A percentile compares a stretch with the other conserved stretches of the same genome.
These are phyloP conservation scores for Podaxis sp. DNA, from an alignment of 768 basidiomycete species.

Conservation along the genomic window DNA sequence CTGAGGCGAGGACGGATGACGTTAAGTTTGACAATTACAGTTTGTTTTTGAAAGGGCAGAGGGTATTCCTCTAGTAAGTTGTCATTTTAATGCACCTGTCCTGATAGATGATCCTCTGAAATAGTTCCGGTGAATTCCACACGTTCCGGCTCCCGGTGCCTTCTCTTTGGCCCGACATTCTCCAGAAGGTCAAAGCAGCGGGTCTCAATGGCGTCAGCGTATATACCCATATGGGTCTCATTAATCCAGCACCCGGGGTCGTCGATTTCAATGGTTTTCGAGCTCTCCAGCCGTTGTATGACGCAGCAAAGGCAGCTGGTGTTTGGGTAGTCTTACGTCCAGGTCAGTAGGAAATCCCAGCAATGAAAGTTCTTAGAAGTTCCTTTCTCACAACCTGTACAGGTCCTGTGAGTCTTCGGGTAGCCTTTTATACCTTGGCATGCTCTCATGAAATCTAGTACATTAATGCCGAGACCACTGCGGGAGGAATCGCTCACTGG, in stretches of 20 bases:
- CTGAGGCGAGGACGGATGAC: slow-evolving; percentile 27
- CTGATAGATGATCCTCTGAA: not conserved
- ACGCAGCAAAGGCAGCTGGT: slow-evolving; percentile 69
- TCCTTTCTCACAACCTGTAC: not conserved
- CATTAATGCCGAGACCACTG: slow-evolving; percentile 80
- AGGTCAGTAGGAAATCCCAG: slow-evolving; percentile 35
- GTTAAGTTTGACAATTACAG: slow-evolving; percentile 66
- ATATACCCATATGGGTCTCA: slow-evolving; percentile 76
- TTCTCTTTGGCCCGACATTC: slow-evolving; percentile 75
- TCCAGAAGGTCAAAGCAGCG: slow-evolving; percentile 77
- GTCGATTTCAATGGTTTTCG: slow-evolving; percentile 72
- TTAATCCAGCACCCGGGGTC: slow-evolving; percentile 70
- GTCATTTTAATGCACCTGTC: not conserved
- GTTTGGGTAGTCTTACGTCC: slow-evolving; percentile 79
- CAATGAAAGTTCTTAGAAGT: not conserved
- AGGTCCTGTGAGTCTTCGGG: slow-evolving; percentile 33
- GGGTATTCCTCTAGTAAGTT: slow-evolving; percentile 68
- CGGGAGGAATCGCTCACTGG: slow-evolving; percentile 72
- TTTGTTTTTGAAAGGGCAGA: slow-evolving; percentile 62
- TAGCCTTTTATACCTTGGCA: not conserved
- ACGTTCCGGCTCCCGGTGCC: slow-evolving; percentile 79
- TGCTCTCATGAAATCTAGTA: slow-evolving; percentile 30
- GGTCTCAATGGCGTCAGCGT: slow-evolving; percentile 77
- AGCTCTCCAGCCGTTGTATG: slow-evolving; percentile 64
- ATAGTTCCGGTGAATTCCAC: slow-evolving; percentile 82